Base-by-base conservation (phyloP, 352 stramenopile species). In the Hyaloperonospora brassicae region DNA sequence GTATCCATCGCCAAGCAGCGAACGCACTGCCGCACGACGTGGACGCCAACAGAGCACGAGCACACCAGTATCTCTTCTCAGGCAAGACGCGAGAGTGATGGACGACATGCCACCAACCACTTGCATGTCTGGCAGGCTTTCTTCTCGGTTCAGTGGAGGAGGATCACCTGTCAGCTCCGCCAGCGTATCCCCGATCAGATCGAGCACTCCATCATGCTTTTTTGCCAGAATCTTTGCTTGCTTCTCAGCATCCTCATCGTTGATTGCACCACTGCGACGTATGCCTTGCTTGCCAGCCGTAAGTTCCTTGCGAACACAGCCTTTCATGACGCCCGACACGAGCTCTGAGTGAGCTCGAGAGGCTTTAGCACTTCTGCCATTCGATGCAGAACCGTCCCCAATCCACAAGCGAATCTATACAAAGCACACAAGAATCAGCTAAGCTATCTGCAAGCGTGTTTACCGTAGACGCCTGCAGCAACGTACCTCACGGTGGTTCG, bases 401-500 rank as follows among this genome's bases (percentile, higher is more conserved):
- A 72, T 40, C 70, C 70, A 83, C 12, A 83, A 52, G 4, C 72
- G 69, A 30, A 85, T 68, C 74, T 79, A 67, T 14, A 68, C 24
- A 47, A 44, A 52, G 62, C 23, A 45, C 6, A 22, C n/a, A 14
- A 17, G 6, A n/a, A n/a, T 12, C 35, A 24, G n/a, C 14, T 5
- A 47, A 9, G 23, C 53, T 9, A 62, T 52, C 45, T n/a, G 7
- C 6, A 38, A 47, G 42, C 41, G 36, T n/a, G n/a, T n/a, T n/a
- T n/a, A 39, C 12, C 21, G 31, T 7, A 31, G 54, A 21, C 13
- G 17, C 0, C 14, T 9, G 7, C 41, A 27, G 7, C 41, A 23
- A 34, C 25, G 5, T 61, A 91, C 76, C 68, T 92, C 82, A 10
- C 82, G 67, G 56, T 92, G 79, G 47, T 84, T 70, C 2, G 82